phyloP scores from a whole-genome alignment of 2,329 filamentous ascomycete species.

The Arthrobotrys pseudoclavata region DNA sequence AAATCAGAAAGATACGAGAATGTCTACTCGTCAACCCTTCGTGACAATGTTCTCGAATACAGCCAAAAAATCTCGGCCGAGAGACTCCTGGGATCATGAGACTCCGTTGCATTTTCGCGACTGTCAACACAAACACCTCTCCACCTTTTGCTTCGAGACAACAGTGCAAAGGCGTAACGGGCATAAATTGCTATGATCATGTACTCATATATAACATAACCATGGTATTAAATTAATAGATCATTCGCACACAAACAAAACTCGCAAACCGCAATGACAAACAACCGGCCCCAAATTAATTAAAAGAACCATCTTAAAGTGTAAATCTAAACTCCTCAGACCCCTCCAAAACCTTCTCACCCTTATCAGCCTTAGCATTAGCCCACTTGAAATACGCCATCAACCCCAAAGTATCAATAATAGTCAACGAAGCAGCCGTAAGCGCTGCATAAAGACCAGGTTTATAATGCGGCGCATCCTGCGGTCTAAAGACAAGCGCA shows the following conservation, averaged over 20 bases:
- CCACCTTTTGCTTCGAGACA: no score
- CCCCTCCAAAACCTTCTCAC: slow-evolving; percentile 44
- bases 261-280: not conserved
- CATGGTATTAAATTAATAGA: not conserved
- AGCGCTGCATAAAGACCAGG: slow-evolving; percentile 49
- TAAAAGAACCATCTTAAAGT: slow-evolving; percentile 14
- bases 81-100: not conserved
- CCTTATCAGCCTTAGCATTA: slow-evolving; percentile 36
- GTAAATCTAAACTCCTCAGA: slow-evolving; percentile 52
- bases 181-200: slow-evolving; percentile 12
- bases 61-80: not conserved
- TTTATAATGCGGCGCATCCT: slow-evolving; percentile 44
- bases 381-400: slow-evolving; percentile 47
- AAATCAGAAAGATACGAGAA: slow-evolving; percentile 31
- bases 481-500: slow-evolving; percentile 75
- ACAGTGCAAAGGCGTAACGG: not conserved
- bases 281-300: not conserved
- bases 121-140: not conserved
- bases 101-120: not conserved
- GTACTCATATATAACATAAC: slow-evolving; percentile 1
- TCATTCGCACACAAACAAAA: not conserved
- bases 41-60: not conserved
- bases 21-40: slow-evolving; percentile 21
- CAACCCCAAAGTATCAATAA: slow-evolving; percentile 33
- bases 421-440: slow-evolving; percentile 33